Evolutionary conservation across 2,329 filamentous ascomycete genomes (phyloP), one percentile per base, ranked within the genome.

Genomic region (Verticillium alfalfae): DNA sequence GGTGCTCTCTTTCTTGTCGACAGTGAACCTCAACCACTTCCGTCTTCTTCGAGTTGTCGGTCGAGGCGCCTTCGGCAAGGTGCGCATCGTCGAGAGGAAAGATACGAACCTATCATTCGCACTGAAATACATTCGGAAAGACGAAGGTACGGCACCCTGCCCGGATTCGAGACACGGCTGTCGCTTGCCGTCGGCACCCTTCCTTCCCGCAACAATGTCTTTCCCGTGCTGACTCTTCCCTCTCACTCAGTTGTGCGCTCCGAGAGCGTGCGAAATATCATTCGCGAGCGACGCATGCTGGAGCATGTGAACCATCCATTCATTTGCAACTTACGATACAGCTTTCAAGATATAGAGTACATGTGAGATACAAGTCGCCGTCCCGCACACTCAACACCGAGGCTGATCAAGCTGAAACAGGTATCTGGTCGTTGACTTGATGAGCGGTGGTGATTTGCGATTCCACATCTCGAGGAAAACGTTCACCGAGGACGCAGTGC

Each of bases 261-360:
- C 65, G 95, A 98, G 77, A 98, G 94, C 73, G 95, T 98, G 64
- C 90, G 94, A 71, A 99, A 99, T 75, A 99, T 99, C 68, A 95
- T 99, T 72, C 89, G 95, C 69, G 95, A 99, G 81, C 87, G 95
- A 66, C 88, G 94, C 73, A 99, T 99, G 95, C 86, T 99, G 72
- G 93, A 99, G 79, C 93, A 98, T 75, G 85, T 99, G 70, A 97
- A 97, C 74, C 95, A 99, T 72, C 93, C 94, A 34, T 99, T 98
- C 75, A 90, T 99, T 68, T 98, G 94, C 81, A 99, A 99, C 76
- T 81, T 99, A 81, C 91, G 95, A 70, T 99, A 98, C 79, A 97
- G 93, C 78, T 99, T 99, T 74, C 95, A 99, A 78, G 95, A 99
- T 76, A 93, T 98, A 70, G 95, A 99, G 76, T 99, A 99, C 78